Base-by-base conservation (phyloP, 441 rosid genomes). In the Syzygium syzygioides region DNA sequence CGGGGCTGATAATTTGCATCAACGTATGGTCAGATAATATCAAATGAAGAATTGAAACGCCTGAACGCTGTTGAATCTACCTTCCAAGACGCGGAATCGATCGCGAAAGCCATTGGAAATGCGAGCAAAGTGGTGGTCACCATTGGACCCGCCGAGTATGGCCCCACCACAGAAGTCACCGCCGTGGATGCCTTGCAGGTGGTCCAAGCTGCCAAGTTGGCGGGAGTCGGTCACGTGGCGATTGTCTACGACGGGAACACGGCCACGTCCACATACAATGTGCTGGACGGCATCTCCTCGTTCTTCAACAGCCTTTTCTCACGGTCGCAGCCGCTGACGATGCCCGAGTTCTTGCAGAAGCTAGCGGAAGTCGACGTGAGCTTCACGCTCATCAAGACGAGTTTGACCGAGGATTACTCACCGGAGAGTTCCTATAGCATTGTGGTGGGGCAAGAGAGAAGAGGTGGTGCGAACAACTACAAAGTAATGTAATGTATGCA, bases 401-500 rank as follows among this genome's bases (percentile, higher is more conserved):
- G 93, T 71, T 91, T 98, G 89, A 93, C 96, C 0, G 99, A 96
- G 71, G 99, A 98, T 93, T 97, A 91, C 89, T 91, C 95, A 37
- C 94, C 94, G 0, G 99, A 96, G 93, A 94, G 95, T 87, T 92
- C 96, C 28, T 96, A 98, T 84, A 94, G 94, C 88, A 93, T 98
- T 15, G 96, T 97, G 56, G 96, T 98, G 88, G 94, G 96, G 14
- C 91, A 95, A 11, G 99, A 96, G 93, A 94, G 96, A 88, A 95
- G 93, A 90, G 55, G 85, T 85, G 91, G 87, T 89, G 87, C 88
- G 62, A 92, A 90, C 94, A 95, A 94, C 97, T 95, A 94, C 99
- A 98, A 98, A 98, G 99, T 96, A 98, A 96, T 96, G 99, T 96
- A 97, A 97, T 96, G 99, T 96, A 97, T 95, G 96, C 97, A 71